These are phyloP conservation scores for Neofusicoccum laricinum DNA, from an alignment of 2,329 filamentous ascomycete genomes.

Conservation along the genomic window DNA sequence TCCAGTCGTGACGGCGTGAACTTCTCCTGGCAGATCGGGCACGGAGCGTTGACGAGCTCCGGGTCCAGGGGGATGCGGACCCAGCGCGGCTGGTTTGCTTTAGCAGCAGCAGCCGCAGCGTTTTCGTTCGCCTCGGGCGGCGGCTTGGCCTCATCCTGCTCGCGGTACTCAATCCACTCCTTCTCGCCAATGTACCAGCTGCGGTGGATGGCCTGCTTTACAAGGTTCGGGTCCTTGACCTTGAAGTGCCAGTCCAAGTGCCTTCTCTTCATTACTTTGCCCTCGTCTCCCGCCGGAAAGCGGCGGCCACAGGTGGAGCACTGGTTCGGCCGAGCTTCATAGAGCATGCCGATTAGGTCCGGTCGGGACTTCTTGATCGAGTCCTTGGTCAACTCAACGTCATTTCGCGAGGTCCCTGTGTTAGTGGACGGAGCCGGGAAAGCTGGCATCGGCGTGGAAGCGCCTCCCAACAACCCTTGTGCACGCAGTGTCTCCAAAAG, in stretches of 20 bases:
- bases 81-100: slow-evolving; percentile 64
- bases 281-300: slow-evolving; percentile 73
- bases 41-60: slow-evolving; percentile 70
- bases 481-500: slow-evolving; percentile 11
- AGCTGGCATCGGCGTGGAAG: slow-evolving; percentile 19
- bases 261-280: slow-evolving; percentile 79
- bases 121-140: slow-evolving; percentile 38
- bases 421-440: slow-evolving; percentile 21
- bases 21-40: slow-evolving; percentile 92
- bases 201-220: slow-evolving; percentile 82
- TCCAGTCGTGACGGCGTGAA: slow-evolving; percentile 89
- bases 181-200: slow-evolving; percentile 94
- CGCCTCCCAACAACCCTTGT: slow-evolving; percentile 13
- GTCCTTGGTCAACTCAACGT: slow-evolving; percentile 61
- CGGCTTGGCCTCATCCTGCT: slow-evolving; percentile 63
- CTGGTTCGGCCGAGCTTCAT: slow-evolving; percentile 78
- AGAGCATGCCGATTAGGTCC: slow-evolving; percentile 69
- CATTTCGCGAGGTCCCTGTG: slow-evolving; percentile 30
- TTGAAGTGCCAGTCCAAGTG: slow-evolving; percentile 99
- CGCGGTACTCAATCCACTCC: slow-evolving; percentile 88
- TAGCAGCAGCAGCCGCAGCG: slow-evolving; percentile 42
- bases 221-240: slow-evolving; percentile 83
- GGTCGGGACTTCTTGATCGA: slow-evolving; percentile 78
- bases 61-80: slow-evolving; percentile 81
- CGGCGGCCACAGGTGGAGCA: slow-evolving; percentile 90